Evolutionary conservation across 768 basidiomycete genomes (phyloP).

Genomic region (Coprinellus aureogranulatus): DNA sequence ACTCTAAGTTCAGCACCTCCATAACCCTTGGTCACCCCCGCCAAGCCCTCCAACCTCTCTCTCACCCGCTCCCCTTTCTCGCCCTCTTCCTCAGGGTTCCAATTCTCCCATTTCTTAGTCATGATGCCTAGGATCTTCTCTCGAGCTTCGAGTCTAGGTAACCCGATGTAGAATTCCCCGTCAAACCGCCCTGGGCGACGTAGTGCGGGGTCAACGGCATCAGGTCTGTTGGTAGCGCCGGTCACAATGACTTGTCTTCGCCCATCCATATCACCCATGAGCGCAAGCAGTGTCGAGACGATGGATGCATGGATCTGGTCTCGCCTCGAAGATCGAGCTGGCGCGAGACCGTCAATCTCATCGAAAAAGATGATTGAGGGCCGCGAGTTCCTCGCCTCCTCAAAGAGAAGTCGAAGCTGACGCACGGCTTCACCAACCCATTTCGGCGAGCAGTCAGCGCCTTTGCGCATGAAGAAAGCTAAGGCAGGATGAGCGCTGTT

Average conservation of each 20-base stretch:
- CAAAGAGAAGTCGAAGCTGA: slow-evolving; percentile 90
- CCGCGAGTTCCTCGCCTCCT: slow-evolving; percentile 89
- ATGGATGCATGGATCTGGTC: slow-evolving; percentile 99
- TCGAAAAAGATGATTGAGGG: slow-evolving; percentile 99
- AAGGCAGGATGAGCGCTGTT: not conserved
- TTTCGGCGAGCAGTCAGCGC: slow-evolving; percentile 95
- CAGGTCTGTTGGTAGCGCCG: slow-evolving; percentile 95
- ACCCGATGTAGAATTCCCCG: slow-evolving; percentile 94
- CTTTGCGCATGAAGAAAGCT: slow-evolving; percentile 99
- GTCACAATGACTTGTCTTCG: slow-evolving; percentile 96
- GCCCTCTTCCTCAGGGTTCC: slow-evolving; percentile 46
- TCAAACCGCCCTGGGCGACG: slow-evolving; percentile 94
- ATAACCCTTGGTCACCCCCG: slow-evolving; percentile 93
- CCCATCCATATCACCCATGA: slow-evolving; percentile 99
- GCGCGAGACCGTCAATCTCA: slow-evolving; percentile 97
- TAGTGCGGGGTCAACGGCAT: slow-evolving; percentile 95
- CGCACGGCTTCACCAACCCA: slow-evolving; percentile 99
- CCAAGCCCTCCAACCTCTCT: slow-evolving; percentile 73
- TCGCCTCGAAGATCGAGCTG: slow-evolving; percentile 96
- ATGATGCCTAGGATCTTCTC: slow-evolving; percentile 89
- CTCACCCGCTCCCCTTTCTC: slow-evolving; percentile 44
- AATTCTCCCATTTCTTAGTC: slow-evolving; percentile 87
- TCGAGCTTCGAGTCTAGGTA: slow-evolving; percentile 81
- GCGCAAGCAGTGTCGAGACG: slow-evolving; percentile 89
- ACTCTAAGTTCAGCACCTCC: slow-evolving; percentile 96